Percentiles rank a stretch among this genome's conserved stretches.
Evolutionary conservation across 805 yeast species (phyloP).

Genomic region (Saccharomycopsis sp.): DNA sequence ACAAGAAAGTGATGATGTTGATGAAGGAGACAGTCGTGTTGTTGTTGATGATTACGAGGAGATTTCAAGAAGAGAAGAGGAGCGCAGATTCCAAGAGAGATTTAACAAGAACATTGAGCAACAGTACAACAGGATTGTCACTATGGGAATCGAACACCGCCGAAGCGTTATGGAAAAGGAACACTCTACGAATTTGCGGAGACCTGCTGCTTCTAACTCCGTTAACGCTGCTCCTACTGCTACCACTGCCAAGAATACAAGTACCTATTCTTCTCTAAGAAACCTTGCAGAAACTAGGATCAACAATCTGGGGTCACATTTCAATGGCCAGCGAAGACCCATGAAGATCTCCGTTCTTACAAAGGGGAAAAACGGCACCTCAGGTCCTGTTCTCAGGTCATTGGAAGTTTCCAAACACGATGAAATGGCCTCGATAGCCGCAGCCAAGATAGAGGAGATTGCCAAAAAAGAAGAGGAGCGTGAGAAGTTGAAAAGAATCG

Average conservation of each 20-base stretch:
- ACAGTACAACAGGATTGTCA: conserved; percentile 44
- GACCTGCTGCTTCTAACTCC: conserved; percentile 14
- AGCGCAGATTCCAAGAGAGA: conserved; percentile 29
- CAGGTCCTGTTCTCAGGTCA: conserved; percentile 28
- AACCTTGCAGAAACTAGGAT: too few species aligned
- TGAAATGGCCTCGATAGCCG: conserved; percentile 47
- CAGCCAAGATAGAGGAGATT: conserved; percentile 42
- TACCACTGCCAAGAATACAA: background rate
- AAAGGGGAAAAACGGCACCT: conserved; percentile 26
- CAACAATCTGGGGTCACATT: too few species aligned
- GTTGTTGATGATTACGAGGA: conserved; percentile 18
- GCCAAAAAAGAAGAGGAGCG: conserved; percentile 43
- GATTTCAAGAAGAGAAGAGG: conserved; percentile 26
- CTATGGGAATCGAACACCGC: conserved; percentile 41
- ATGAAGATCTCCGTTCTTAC: conserved; percentile 5
- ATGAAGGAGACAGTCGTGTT: conserved; percentile 8
- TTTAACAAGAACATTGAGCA: conserved; percentile 37
- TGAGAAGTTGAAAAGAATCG: conserved; percentile 48
- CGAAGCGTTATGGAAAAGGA: too few species aligned
- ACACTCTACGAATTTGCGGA: conserved; percentile 22
- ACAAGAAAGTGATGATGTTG: conserved; percentile 19
- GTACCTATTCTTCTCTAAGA: conserved; percentile 27
- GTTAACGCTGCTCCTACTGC: conserved; percentile 19
- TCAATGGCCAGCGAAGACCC: background rate
- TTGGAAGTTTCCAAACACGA: conserved; percentile 44